Evolutionary conservation across 768 basidiomycete genomes (phyloP), one percentile per base, ranked within the genome.

Genomic region (Neoboletus subvelutipes): DNA sequence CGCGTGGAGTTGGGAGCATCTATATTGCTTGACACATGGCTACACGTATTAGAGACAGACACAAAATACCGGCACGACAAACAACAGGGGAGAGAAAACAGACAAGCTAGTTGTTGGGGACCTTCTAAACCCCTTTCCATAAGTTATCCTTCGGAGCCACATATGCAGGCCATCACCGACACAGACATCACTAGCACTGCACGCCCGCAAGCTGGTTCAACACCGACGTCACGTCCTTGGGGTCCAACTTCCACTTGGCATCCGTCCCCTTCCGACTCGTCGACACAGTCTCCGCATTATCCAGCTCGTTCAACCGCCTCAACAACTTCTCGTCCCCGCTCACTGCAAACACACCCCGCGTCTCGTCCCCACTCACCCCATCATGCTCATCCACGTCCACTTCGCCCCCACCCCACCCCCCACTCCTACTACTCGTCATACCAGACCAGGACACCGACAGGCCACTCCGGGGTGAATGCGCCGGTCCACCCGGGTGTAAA

Each of bases 301-400:
- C 86, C 57, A 92, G 72, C 65, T 90, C 88, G 64, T 88, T 89
- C 74, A 93, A 65, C 64, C 90, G 74, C 62, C 85, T 79, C 70
- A 93, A 71, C 61, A 93, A 63, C 73, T 87, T 88, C 77, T 93
- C 90, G 70, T 94, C 92, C 48, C 82, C 80, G 51, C 88, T 85
- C 37, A 90, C 67, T 11, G 83, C 86, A 42, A 90, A 71, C 53
- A 89, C 75, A 54, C 88, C 85, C 56, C 84, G 80, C 41, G 78
- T 69, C 29, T 83, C 83, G 39, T 71, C 74, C n/a, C 59, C 64
- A 22, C 71, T 69, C 34, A 64, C 61, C 45, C 54, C 72, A 39
- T 70, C 70, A 18, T 71, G 65, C 43, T 10, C 55, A 2, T 57
- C 48, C 36, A 12, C 48, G 4, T 54, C 55, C 1, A n/a, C 48